Evolutionary conservation across 257 asterid species (phyloP), one percentile per base, ranked within the genome.

Genomic region (Mitragyna speciosa): DNA sequence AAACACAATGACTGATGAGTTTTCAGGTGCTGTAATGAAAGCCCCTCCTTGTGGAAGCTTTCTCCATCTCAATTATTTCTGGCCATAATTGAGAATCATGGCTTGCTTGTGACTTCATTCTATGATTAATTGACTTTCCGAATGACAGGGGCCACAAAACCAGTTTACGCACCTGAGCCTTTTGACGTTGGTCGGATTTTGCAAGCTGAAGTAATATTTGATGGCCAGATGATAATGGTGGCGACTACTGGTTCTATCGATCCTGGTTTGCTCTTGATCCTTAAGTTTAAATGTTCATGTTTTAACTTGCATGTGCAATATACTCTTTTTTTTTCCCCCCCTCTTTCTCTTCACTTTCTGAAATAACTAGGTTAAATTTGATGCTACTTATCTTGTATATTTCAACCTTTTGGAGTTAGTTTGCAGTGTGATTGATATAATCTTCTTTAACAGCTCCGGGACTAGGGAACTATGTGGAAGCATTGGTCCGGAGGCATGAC

Each of bases 391-490:
- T 43, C 61, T 68, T n/a, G 20, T 64, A 54, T 52, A 48, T 76
- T 58, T 52, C 68, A 26, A 67, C 52, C 58, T 75, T 39, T 71
- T 14, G 52, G 14, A 63, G 20, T 39, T 12, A 63, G 70, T 56
- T 33, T 64, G 63, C 64, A 10, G n/a, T 48, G 24, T 70, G 76
- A 79, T 82, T 81, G 75, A 75, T 72, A 20, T 26, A 19, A 33
- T 79, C 75, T 80, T 76, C 83, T 52, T 73, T 56, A 84, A 79
- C 96, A 95, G 99, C 98, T 86, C 89, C 98, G 12, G 98, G 98
- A 86, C 85, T 96, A 83, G 97, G 97, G 67, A 96, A 92, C 91
- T 96, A 93, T 74, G 96, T 96, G 67, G 98, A 96, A 87, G 97
- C 99, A 82, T 84, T 96, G 91, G 97, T 92, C 76, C 90, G 99